Conservation (phyloP, 306 rosid genomes). For the Coriaria nepalensis region DNA sequence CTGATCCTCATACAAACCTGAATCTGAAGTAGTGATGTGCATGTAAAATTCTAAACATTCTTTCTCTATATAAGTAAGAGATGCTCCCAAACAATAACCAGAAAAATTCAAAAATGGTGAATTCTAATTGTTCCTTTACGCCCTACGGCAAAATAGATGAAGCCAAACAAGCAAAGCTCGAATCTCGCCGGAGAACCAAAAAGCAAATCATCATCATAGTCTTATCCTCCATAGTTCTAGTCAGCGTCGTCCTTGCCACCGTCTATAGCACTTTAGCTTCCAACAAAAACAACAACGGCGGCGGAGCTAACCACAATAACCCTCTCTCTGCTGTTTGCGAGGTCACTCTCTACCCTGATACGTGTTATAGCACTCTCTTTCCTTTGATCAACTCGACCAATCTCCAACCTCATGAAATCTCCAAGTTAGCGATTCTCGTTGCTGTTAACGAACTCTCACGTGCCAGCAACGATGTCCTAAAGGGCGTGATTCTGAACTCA, state of each 20-base stretch:
- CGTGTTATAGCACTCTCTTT: constrained; percentile 36
- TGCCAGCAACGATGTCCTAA: constrained; percentile 19
- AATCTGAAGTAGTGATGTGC: no score
- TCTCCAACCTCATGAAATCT: constrained; percentile 35
- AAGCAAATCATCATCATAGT: constrained; percentile 40
- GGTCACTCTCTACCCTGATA: constrained; percentile 41
- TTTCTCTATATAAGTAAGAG: no score
- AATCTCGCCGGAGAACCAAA: constrained; percentile 28
- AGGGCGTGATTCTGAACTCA: constrained; percentile 18
- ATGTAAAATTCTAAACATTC: no score
- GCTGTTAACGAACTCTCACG: constrained; percentile 36
- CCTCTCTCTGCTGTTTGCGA: constrained; percentile 46
- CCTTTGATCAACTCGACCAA: constrained; percentile 19
- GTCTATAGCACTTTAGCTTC: constrained; percentile 22
- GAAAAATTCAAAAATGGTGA: no score
- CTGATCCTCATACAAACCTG: no score
- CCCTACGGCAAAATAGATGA: constrained; percentile 45
- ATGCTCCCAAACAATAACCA: no score
- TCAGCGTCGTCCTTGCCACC: constrained; percentile 26
- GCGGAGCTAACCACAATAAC: no score
- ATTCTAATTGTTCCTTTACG: constrained; percentile 21
- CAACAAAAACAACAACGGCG: neutral
- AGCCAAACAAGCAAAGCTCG: constrained; percentile 32
- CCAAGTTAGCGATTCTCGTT: constrained; percentile 27
- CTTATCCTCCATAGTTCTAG: constrained; percentile 36